Evolutionary conservation across 1,139 yeast species (phyloP).

Genomic region (Diutina mesorugosa): DNA sequence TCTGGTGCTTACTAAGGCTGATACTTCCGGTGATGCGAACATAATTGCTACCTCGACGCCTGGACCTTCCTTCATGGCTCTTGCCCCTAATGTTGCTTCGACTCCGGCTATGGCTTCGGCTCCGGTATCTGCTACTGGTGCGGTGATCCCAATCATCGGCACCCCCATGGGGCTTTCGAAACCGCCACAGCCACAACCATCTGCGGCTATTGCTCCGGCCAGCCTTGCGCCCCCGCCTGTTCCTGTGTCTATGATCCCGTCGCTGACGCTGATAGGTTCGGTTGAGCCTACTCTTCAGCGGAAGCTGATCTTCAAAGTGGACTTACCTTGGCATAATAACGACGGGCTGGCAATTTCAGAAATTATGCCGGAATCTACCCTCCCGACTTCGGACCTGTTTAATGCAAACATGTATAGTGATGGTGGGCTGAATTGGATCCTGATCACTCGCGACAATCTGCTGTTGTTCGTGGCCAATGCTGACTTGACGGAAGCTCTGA

Average conservation of each 20-base stretch:
- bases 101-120: background rate
- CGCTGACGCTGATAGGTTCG: background rate
- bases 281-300: background rate
- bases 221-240: background rate
- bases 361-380: background rate
- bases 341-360: background rate
- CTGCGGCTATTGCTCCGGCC: too few relatives aligned
- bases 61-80: too few relatives aligned
- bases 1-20: background rate
- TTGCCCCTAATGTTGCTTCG: background rate
- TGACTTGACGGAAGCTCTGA: background rate
- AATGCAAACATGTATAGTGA: background rate
- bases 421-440: constrained; percentile 1
- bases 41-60: background rate
- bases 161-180: background rate
- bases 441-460: background rate
- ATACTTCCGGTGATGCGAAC: background rate
- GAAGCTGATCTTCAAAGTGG: background rate
- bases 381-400: background rate
- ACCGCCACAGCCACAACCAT: too few relatives aligned
- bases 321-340: background rate
- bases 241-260: background rate
- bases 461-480: background rate
- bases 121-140: background rate
- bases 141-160: background rate